phyloP scores from a whole-genome alignment of 148 eudicot species.

The Vaccinium myrtillus region DNA sequence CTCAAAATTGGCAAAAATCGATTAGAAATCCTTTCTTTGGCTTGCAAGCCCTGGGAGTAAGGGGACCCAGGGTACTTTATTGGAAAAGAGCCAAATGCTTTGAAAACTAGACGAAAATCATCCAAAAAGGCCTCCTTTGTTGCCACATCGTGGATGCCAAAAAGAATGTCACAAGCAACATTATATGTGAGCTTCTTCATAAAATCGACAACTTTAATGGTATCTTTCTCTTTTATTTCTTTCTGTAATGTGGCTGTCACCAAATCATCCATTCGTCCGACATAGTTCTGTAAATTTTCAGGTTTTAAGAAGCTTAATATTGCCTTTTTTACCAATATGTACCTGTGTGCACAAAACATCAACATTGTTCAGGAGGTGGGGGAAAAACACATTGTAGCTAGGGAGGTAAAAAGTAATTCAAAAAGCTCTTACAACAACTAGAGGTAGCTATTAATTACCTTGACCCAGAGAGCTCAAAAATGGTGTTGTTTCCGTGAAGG shows the following conservation, averaged over 20 bases:
- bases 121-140: background rate
- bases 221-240: slow-evolving; percentile 9
- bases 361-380: background rate
- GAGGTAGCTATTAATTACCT: background rate
- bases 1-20: slow-evolving; percentile 11
- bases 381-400: background rate
- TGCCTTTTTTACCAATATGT: slow-evolving; percentile 16
- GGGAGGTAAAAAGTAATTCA: background rate
- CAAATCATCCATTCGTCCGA: slow-evolving; percentile 15
- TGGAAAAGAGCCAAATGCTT: slow-evolving; percentile 13
- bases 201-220: slow-evolving; percentile 5
- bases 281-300: slow-evolving; percentile 3
- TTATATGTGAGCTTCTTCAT: slow-evolving; percentile 13
- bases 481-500: background rate
- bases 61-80: background rate
- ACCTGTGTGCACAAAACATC: slow-evolving; percentile 9
- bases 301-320: slow-evolving; percentile 16
- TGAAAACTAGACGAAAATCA: slow-evolving; percentile 1
- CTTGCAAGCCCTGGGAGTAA: slow-evolving; percentile 16
- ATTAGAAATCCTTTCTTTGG: slow-evolving; percentile 6
- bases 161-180: slow-evolving; percentile 14
- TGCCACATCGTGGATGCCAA: slow-evolving; percentile 13
- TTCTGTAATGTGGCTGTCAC: slow-evolving; percentile 2
- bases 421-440: too few relatives aligned
- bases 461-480: slow-evolving; percentile 20